Conservation (phyloP, 139 green algal genomes). For the Chlamydomonas sp. region DNA sequence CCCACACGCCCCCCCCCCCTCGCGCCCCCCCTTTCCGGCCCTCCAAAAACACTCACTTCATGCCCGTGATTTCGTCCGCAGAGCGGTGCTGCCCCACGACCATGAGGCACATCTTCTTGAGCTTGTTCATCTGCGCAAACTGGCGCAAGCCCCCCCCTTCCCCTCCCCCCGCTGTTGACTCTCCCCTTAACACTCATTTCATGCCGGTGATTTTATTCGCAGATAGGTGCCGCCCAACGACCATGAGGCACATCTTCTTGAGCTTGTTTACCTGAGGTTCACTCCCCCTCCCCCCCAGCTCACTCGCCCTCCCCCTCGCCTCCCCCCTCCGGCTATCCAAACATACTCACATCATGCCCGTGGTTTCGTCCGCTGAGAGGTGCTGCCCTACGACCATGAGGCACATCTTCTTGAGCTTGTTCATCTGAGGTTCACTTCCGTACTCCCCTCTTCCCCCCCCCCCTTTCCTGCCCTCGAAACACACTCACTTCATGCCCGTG, state of each 20-base stretch:
- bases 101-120: slow-evolving; percentile 76
- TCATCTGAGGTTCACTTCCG: too few relatives aligned
- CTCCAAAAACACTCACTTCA: too few relatives aligned
- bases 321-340: not conserved
- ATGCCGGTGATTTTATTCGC: slow-evolving; percentile 55
- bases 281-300: not conserved
- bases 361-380: slow-evolving; percentile 53
- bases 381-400: slow-evolving; percentile 67
- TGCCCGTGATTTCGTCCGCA: slow-evolving; percentile 53
- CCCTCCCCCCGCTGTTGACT: too few relatives aligned
- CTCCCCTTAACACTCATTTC: slow-evolving; percentile 67
- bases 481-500: slow-evolving; percentile 15
- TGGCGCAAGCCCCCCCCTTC: too few relatives aligned
- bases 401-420: slow-evolving; percentile 72
- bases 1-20: too few relatives aligned
- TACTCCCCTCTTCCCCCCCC: too few relatives aligned
- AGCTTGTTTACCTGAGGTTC: slow-evolving; percentile 70
- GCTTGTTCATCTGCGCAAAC: slow-evolving; percentile 72
- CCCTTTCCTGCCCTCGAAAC: too few relatives aligned
- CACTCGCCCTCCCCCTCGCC: too few relatives aligned
- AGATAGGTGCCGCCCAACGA: slow-evolving; percentile 50
- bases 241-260: slow-evolving; percentile 71
- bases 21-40: too few relatives aligned
- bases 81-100: slow-evolving; percentile 56
- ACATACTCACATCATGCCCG: slow-evolving; percentile 11